Conservation (phyloP, 257 asterid species). For the Marsdenia floribunda region DNA sequence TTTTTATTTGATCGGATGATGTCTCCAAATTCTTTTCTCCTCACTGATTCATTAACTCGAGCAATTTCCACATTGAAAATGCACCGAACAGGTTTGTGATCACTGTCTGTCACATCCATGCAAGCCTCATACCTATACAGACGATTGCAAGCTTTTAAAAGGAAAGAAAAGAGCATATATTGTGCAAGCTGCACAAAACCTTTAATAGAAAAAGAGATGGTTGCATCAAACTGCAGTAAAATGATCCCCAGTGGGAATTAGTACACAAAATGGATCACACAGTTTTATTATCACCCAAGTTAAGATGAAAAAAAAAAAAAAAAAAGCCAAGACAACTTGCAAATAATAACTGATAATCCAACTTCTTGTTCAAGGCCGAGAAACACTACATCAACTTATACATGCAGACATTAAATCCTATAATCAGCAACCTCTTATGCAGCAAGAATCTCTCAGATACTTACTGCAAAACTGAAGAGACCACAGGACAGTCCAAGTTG, state of each 20-base stretch:
- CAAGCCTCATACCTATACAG: slow-evolving; percentile 84
- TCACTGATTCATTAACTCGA: slow-evolving; percentile 76
- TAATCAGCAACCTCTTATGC: neutral
- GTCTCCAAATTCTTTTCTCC: slow-evolving; percentile 93
- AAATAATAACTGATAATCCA: neutral
- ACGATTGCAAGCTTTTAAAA: slow-evolving; percentile 13
- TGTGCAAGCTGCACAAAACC: neutral
- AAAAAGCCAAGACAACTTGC: neutral
- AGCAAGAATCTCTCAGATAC: slow-evolving; percentile 26
- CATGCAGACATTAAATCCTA: neutral
- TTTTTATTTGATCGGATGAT: slow-evolving; percentile 68
- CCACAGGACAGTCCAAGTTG: slow-evolving; percentile 93
- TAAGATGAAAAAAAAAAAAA: neutral
- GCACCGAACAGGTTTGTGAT: slow-evolving; percentile 97
- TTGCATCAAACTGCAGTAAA: neutral
- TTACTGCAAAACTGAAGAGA: slow-evolving; percentile 67
- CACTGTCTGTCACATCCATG: slow-evolving; percentile 99
- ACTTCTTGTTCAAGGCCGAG: neutral
- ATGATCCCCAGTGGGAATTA: neutral
- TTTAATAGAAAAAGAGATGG: neutral
- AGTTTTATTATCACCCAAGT: neutral
- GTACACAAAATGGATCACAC: neutral
- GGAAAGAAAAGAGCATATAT: neutral
- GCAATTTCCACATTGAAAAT: slow-evolving; percentile 79
- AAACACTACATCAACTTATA: neutral